phyloP scores from a whole-genome alignment of 2,329 filamentous ascomycete genomes.

The Neofusicoccum cordaticola region DNA sequence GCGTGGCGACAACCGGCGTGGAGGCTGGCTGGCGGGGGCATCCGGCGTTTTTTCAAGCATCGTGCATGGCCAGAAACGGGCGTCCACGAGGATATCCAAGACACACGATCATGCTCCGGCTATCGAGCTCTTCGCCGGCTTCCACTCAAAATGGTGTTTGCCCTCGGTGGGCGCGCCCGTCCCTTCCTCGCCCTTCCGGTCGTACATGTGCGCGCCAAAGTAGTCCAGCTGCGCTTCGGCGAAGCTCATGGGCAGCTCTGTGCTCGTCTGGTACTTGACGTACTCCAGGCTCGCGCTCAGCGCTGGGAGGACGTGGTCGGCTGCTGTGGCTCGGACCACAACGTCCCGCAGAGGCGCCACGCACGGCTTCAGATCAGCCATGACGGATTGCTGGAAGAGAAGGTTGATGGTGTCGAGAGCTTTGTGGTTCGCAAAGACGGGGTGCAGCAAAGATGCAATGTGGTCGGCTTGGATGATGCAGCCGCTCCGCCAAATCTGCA shows the following conservation, averaged over 20 bases:
- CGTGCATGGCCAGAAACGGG: too few species aligned
- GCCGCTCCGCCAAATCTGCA: conserved; percentile 65
- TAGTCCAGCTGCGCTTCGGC: conserved; percentile 71
- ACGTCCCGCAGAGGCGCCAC: conserved; percentile 51
- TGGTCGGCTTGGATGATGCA: conserved; percentile 70
- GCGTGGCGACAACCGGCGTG: too few species aligned
- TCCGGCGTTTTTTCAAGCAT: too few species aligned
- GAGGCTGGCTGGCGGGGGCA: too few species aligned
- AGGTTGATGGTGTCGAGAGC: conserved; percentile 47
- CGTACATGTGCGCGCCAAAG: conserved; percentile 67
- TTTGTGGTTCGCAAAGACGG: conserved; percentile 38
- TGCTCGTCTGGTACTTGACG: conserved; percentile 61
- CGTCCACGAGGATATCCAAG: too few species aligned
- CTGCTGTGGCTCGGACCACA: conserved; percentile 53
- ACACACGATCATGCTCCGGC: background rate
- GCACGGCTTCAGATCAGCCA: conserved; percentile 48
- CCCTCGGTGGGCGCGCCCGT: conserved; percentile 54
- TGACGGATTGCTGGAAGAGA: conserved; percentile 47
- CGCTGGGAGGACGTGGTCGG: conserved; percentile 60
- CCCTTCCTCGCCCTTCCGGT: conserved; percentile 53
- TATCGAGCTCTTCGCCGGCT: conserved; percentile 32
- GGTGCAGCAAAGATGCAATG: conserved; percentile 59
- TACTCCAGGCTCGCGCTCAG: conserved; percentile 64
- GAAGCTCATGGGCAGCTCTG: conserved; percentile 63
- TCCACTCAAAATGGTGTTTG: conserved; percentile 64